Percentiles rank a stretch among this genome's conserved stretches.
These are phyloP conservation scores for Fusarium continuum DNA, from an alignment of 2,329 filamentous ascomycete genomes.

Conservation along the genomic window DNA sequence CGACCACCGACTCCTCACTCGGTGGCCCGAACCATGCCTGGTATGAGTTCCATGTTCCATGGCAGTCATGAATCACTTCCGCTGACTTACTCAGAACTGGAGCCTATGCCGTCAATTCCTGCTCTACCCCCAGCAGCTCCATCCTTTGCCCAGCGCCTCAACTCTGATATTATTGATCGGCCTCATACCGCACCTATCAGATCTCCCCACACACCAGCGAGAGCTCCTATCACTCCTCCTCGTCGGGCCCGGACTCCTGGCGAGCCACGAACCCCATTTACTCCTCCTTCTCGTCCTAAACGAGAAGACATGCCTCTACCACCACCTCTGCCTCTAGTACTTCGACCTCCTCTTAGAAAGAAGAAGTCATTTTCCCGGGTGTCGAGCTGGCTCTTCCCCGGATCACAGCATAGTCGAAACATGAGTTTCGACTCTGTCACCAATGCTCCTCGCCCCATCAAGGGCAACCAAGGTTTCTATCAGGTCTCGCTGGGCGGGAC, in stretches of 20 bases:
- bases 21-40: conserved; percentile 44
- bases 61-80: conserved; percentile 11
- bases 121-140: conserved; percentile 65
- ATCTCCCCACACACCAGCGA: conserved; percentile 46
- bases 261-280: conserved; percentile 44
- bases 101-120: conserved; percentile 65
- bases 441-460: conserved; percentile 63
- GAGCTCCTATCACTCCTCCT: conserved; percentile 44
- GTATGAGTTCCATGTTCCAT: conserved; percentile 41
- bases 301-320: conserved; percentile 55
- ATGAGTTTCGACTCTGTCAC: conserved; percentile 62
- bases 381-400: conserved; percentile 66
- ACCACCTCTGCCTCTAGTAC: conserved; percentile 66
- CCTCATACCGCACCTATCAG: conserved; percentile 48
- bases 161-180: conserved; percentile 54
- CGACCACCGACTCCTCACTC: conserved; percentile 63
- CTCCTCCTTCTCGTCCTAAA: conserved; percentile 36
- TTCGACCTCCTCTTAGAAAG: conserved; percentile 69
- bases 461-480: conserved; percentile 65
- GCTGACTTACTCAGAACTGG: conserved; percentile 52
- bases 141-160: conserved; percentile 66
- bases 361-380: conserved; percentile 73
- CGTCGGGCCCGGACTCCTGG: conserved; percentile 45
- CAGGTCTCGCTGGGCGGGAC: conserved; percentile 55
- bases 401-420: conserved; percentile 49